Percentiles rank a stretch among this genome's conserved stretches.
phyloP scores from a whole-genome alignment of 2,329 filamentous ascomycete species.

The Decorospora gaudefroyi region DNA sequence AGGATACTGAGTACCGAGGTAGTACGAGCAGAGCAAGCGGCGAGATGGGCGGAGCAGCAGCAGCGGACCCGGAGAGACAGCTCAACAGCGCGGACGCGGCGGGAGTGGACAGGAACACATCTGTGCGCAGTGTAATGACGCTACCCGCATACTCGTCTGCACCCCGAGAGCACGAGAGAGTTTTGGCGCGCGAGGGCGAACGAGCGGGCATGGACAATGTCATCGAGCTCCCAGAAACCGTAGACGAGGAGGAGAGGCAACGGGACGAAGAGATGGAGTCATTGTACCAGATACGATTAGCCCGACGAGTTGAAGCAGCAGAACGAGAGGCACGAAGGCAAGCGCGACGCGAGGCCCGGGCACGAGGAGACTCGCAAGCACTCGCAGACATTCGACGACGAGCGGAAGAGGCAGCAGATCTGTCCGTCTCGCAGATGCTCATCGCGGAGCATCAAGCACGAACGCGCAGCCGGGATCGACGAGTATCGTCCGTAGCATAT shows the following conservation, averaged over 20 bases:
- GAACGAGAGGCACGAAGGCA: slow-evolving; percentile 78
- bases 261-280: slow-evolving; percentile 92
- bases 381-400: slow-evolving; percentile 64
- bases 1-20: slow-evolving; percentile 39
- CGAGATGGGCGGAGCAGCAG: slow-evolving; percentile 38
- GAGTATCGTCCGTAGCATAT: slow-evolving; percentile 76
- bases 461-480: slow-evolving; percentile 64
- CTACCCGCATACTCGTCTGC: slow-evolving; percentile 80
- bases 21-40: slow-evolving; percentile 28
- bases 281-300: slow-evolving; percentile 83
- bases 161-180: slow-evolving; percentile 74
- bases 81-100: slow-evolving; percentile 38
- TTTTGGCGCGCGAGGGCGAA: slow-evolving; percentile 88
- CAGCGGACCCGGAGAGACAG: slow-evolving; percentile 34
- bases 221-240: slow-evolving; percentile 79
- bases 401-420: slow-evolving; percentile 50
- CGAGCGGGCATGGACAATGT: slow-evolving; percentile 89
- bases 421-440: slow-evolving; percentile 51
- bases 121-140: slow-evolving; percentile 91
- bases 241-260: slow-evolving; percentile 75
- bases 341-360: slow-evolving; percentile 71
- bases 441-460: slow-evolving; percentile 61
- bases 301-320: slow-evolving; percentile 72
- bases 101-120: slow-evolving; percentile 77
- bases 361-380: slow-evolving; percentile 68